phyloP scores from a whole-genome alignment of 1,284 basidiomycete species.

The Inonotus hispidus region DNA sequence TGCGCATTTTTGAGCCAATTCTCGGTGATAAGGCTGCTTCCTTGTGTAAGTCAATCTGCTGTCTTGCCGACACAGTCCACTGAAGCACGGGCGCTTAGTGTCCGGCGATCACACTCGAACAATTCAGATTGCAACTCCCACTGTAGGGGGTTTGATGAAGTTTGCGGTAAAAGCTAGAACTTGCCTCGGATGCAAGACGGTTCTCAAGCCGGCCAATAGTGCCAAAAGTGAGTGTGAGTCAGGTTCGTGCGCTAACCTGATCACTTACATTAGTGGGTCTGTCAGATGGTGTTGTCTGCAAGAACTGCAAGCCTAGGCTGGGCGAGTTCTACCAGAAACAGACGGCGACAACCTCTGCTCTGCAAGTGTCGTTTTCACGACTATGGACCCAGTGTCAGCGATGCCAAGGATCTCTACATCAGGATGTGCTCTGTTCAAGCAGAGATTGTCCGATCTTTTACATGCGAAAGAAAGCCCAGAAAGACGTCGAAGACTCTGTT shows the following conservation, averaged over 20 bases:
- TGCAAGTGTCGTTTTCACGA: constrained; percentile 87
- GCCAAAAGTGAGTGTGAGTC: constrained; percentile 48
- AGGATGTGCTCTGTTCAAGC: constrained; percentile 95
- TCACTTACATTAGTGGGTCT: neutral
- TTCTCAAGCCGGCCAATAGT: constrained; percentile 67
- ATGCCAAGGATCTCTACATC: constrained; percentile 93
- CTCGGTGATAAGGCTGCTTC: constrained; percentile 85
- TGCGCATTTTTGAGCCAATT: constrained; percentile 98
- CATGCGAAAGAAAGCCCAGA: constrained; percentile 94
- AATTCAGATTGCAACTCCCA: constrained; percentile 92
- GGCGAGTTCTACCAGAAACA: constrained; percentile 92
- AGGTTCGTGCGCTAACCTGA: too few species aligned
- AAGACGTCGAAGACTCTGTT: constrained; percentile 86
- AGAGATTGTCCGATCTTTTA: constrained; percentile 99
- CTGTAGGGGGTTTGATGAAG: constrained; percentile 93
- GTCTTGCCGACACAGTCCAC: neutral
- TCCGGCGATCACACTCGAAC: constrained; percentile 91
- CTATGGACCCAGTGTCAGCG: constrained; percentile 97
- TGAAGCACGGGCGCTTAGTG: constrained; percentile 44
- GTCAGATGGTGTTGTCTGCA: constrained; percentile 87
- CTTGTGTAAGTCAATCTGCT: constrained; percentile 50
- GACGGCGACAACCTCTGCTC: constrained; percentile 61
- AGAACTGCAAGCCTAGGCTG: constrained; percentile 81
- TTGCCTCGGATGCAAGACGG: constrained; percentile 90
- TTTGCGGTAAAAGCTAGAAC: constrained; percentile 93